Evolutionary conservation across 257 asterid genomes (phyloP).

Genomic region (Nicotiana noctiflora): DNA sequence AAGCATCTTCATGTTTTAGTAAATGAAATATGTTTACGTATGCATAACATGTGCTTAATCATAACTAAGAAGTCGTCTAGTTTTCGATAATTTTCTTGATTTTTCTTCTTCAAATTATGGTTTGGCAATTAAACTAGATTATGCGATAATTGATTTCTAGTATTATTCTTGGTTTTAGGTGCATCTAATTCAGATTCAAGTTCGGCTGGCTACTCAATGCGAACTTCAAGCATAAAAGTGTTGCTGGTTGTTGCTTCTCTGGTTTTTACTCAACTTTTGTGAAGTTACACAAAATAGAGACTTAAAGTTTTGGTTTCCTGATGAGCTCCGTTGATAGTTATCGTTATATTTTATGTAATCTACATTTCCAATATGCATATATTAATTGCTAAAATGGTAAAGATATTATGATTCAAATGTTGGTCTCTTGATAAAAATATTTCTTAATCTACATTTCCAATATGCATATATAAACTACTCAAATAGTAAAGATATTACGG

Average conservation of each 20-base stretch:
- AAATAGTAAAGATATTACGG: too few species aligned
- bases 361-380: too few species aligned
- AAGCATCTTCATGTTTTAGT: too few species aligned
- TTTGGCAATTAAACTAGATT: neutral
- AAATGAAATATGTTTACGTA: too few species aligned
- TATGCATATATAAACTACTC: too few species aligned
- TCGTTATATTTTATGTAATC: neutral
- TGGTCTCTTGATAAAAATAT: too few species aligned
- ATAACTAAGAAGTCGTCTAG: neutral
- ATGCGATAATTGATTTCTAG: neutral
- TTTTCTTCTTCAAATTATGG: neutral
- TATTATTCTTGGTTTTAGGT: conserved; percentile 13
- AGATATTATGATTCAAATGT: too few species aligned
- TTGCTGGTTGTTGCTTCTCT: conserved; percentile 11
- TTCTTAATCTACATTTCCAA: too few species aligned
- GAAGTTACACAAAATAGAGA: neutral
- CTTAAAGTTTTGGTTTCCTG: neutral
- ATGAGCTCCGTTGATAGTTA: neutral
- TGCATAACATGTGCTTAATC: too few species aligned
- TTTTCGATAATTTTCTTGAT: neutral
- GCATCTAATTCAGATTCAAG: conserved; percentile 9
- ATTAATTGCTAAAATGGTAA: too few species aligned
- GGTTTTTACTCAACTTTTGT: conserved; percentile 8
- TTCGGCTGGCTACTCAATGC: conserved; percentile 9
- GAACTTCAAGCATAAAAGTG: neutral